phyloP scores from a whole-genome alignment of 2,329 filamentous ascomycete genomes.

The Cercospora zeina region DNA sequence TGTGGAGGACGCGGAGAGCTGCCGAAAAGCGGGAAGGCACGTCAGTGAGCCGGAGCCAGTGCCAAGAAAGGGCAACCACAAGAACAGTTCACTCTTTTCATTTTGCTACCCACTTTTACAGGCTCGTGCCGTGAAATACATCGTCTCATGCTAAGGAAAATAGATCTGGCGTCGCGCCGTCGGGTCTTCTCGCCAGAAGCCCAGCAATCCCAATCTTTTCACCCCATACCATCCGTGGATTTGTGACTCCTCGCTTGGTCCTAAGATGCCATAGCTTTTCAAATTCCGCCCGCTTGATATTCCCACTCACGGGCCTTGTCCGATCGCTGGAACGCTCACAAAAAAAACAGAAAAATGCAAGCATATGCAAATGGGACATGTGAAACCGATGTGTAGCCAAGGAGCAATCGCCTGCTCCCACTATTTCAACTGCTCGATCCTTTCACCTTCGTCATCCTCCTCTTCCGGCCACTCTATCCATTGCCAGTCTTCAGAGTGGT shows the following conservation, averaged over 20 bases:
- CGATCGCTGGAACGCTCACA: conserved; percentile 30
- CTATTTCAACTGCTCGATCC: conserved; percentile 19
- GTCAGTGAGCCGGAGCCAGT: not conserved
- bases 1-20: conserved; percentile 1
- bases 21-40: not conserved
- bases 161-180: conserved; percentile 19
- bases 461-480: conserved; percentile 37
- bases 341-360: conserved; percentile 13
- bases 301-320: not conserved
- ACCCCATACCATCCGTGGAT: conserved; percentile 4
- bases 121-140: conserved; percentile 5
- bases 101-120: not conserved
- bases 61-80: not conserved
- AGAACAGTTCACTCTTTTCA: not conserved
- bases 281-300: conserved; percentile 10
- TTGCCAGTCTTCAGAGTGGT: conserved; percentile 37
- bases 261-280: conserved; percentile 23
- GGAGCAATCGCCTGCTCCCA: not conserved
- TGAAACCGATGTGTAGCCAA: conserved; percentile 26
- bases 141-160: conserved; percentile 7
- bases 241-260: conserved; percentile 19
- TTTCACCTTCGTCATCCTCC: conserved; percentile 20
- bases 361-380: conserved; percentile 26
- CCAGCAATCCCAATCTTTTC: conserved; percentile 1
- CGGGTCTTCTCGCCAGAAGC: conserved; percentile 11